Evolutionary conservation across 1,284 basidiomycete genomes (phyloP).

Genomic region (Trichosporon ovoides): DNA sequence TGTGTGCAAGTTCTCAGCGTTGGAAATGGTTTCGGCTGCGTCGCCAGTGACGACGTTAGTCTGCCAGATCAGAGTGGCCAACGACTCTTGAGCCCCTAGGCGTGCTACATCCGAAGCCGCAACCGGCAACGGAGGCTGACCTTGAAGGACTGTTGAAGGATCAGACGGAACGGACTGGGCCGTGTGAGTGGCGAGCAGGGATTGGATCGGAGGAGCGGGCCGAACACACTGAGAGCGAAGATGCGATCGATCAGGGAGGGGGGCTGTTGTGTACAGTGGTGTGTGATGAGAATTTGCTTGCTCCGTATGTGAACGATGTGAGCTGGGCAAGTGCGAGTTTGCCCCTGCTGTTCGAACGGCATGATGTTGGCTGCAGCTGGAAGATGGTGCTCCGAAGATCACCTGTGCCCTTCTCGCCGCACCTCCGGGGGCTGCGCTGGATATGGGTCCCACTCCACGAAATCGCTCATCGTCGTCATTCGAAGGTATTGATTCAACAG

Average conservation of each 20-base stretch:
- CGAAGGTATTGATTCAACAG: neutral
- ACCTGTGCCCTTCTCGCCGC: neutral
- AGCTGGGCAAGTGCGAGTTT: neutral
- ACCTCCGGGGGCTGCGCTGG: neutral
- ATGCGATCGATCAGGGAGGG: neutral
- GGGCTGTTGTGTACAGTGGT: neutral
- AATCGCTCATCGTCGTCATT: neutral
- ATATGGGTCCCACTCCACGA: neutral
- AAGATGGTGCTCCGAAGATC: too few relatives aligned
- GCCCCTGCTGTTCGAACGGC: neutral
- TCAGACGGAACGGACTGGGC: neutral
- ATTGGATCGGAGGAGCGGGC: too few relatives aligned
- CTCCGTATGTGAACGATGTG: neutral
- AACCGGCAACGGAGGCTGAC: neutral
- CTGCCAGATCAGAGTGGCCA: neutral
- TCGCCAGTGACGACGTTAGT: neutral
- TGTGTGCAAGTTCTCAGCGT: neutral
- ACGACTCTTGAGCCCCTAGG: neutral
- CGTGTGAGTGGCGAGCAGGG: neutral
- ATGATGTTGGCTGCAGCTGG: neutral
- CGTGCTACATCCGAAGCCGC: neutral
- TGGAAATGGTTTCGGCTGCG: neutral
- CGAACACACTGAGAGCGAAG: neutral
- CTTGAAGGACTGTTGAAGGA: neutral
- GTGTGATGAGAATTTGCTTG: neutral